Percentiles rank a stretch among this genome's conserved stretches.
These are phyloP conservation scores for Globisporangium middletonii DNA, from an alignment of 352 stramenopile species.

Conservation along the genomic window DNA sequence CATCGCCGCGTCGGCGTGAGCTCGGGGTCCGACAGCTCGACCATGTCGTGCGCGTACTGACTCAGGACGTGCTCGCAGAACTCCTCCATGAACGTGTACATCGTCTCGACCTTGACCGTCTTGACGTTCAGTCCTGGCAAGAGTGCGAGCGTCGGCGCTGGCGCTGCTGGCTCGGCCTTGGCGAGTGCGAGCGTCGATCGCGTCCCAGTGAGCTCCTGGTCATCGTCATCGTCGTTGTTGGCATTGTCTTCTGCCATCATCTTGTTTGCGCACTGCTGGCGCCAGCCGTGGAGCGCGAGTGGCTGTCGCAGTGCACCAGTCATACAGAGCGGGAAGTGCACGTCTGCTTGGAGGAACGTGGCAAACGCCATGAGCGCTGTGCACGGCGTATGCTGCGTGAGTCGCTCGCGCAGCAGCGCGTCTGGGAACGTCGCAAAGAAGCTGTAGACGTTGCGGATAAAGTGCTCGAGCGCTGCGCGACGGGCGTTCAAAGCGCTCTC, in stretches of 20 bases:
- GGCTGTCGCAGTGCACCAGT: slow-evolving; percentile 31
- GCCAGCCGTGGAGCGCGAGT: slow-evolving; percentile 43
- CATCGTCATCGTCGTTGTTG: slow-evolving; percentile 1
- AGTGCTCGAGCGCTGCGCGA: slow-evolving; percentile 29
- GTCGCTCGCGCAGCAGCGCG: slow-evolving; percentile 28
- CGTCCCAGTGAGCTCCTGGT: neutral
- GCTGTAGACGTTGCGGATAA: slow-evolving; percentile 33
- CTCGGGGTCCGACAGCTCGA: slow-evolving; percentile 36
- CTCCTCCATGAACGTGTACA: slow-evolving; percentile 78
- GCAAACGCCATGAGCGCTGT: slow-evolving; percentile 39
- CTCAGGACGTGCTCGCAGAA: slow-evolving; percentile 63
- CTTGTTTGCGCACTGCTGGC: slow-evolving; percentile 41
- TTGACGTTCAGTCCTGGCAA: slow-evolving; percentile 56
- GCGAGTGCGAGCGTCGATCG: slow-evolving; percentile 7
- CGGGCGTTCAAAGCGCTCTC: slow-evolving; percentile 25
- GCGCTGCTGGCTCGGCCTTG: slow-evolving; percentile 2
- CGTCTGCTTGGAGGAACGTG: slow-evolving; percentile 36
- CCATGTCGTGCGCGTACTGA: slow-evolving; percentile 61
- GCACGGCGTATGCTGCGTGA: slow-evolving; percentile 28
- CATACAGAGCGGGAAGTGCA: slow-evolving; percentile 35
- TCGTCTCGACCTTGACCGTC: slow-evolving; percentile 51
- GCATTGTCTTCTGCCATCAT: slow-evolving; percentile 34
- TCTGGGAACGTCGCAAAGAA: slow-evolving; percentile 35
- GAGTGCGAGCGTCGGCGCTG: slow-evolving; percentile 5
- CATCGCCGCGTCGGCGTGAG: slow-evolving; percentile 51